Percentiles rank a stretch among this genome's conserved stretches.
Evolutionary conservation across 2,329 filamentous ascomycete genomes (phyloP).

Genomic region (Apiospora phragmitis): DNA sequence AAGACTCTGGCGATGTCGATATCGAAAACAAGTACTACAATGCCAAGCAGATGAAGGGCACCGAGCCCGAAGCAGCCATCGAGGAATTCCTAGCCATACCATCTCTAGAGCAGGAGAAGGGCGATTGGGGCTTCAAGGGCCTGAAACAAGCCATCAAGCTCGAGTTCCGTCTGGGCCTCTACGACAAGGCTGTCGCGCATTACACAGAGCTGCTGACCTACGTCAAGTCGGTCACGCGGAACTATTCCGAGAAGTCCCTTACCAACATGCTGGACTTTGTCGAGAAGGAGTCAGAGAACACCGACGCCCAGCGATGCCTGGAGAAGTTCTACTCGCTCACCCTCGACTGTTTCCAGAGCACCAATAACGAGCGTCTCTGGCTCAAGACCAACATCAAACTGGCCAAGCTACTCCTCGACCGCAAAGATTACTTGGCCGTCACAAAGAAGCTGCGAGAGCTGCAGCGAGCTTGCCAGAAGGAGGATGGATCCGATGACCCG

Average conservation of each 20-base stretch:
- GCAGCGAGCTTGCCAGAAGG: conserved; percentile 82
- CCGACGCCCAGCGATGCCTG: conserved; percentile 75
- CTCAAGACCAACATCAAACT: conserved; percentile 98
- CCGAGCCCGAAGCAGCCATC: conserved; percentile 85
- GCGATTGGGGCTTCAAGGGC: conserved; percentile 98
- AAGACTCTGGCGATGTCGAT: conserved; percentile 84
- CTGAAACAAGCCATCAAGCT: conserved; percentile 98
- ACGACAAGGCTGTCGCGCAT: conserved; percentile 84
- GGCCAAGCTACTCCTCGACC: conserved; percentile 84
- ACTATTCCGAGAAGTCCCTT: conserved; percentile 99
- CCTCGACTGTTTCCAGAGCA: conserved; percentile 91
- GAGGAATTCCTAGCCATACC: conserved; percentile 91
- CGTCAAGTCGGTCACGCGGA: conserved; percentile 94
- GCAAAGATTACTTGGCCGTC: conserved; percentile 81
- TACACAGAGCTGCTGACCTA: conserved; percentile 96
- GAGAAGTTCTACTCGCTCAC: conserved; percentile 95
- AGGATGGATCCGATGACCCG: conserved; percentile 86
- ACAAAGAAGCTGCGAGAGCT: conserved; percentile 84
- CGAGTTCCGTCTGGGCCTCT: conserved; percentile 89
- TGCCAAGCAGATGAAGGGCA: conserved; percentile 91
- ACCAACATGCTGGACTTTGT: conserved; percentile 99
- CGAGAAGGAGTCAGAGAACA: conserved; percentile 78
- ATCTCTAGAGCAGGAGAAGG: conserved; percentile 82
- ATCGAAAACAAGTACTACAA: conserved; percentile 99
- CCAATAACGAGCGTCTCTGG: conserved; percentile 96